phyloP scores from a whole-genome alignment of 108 stramenopile genomes.

The Nannochloropsis salina region DNA sequence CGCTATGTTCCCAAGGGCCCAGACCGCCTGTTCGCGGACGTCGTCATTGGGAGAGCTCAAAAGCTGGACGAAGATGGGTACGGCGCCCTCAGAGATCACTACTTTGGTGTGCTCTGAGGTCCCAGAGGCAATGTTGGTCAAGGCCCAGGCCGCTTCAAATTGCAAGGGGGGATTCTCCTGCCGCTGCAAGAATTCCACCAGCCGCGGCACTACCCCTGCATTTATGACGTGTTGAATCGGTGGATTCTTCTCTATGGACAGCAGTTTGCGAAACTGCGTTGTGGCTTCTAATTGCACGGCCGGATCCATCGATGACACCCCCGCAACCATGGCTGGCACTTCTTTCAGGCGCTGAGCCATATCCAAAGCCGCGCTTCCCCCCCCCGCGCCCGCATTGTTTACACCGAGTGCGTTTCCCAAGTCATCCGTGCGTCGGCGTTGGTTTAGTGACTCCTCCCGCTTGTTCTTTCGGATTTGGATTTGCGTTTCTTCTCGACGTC shows the following conservation, averaged over 20 bases:
- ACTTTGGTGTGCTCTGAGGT: constrained; percentile 94
- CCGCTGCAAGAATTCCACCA: constrained; percentile 86
- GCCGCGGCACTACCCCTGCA: constrained; percentile 85
- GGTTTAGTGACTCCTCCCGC: constrained; percentile 88
- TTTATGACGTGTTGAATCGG: constrained; percentile 98
- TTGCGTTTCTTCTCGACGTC: constrained; percentile 87
- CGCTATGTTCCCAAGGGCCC: constrained; percentile 98
- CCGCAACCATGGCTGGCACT: constrained; percentile 77
- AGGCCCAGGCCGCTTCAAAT: constrained; percentile 98
- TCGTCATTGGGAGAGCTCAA: constrained; percentile 86
- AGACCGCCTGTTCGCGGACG: constrained; percentile 94
- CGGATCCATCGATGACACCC: constrained; percentile 79
- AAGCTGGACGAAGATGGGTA: constrained; percentile 87
- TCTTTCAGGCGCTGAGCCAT: constrained; percentile 60
- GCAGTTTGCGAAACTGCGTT: constrained; percentile 84
- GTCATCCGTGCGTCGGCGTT: constrained; percentile 63
- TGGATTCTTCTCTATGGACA: constrained; percentile 94
- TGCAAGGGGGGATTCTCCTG: constrained; percentile 70
- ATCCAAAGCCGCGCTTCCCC: not conserved
- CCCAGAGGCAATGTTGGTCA: constrained; percentile 97
- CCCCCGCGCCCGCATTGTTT: not conserved
- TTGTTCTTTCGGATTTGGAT: constrained; percentile 94
- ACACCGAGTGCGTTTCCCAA: not conserved
- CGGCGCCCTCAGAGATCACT: constrained; percentile 95
- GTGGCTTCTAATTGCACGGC: constrained; percentile 66